Conservation (phyloP, 2,329 filamentous ascomycete genomes). For the Rhexocercosporidium sp. region DNA sequence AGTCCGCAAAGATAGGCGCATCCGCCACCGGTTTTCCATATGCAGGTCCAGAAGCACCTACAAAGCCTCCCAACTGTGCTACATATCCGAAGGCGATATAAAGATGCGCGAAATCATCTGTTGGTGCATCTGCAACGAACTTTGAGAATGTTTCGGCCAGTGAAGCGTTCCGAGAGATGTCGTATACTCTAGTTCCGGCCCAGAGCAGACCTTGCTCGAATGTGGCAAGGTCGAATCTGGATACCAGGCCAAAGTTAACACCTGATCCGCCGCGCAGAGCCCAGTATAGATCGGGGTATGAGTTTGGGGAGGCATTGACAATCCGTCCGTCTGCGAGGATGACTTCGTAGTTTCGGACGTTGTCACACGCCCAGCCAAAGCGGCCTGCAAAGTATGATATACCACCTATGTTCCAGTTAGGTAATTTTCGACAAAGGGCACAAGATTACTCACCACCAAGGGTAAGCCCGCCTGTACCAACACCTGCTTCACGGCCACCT, state of each 20-base stretch:
- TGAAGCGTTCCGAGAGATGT: background rate
- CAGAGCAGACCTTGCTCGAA: constrained; percentile 34
- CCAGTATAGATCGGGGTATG: constrained; percentile 41
- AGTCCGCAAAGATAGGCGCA: constrained; percentile 30
- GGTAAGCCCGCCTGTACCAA: constrained; percentile 32
- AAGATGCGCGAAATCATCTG: constrained; percentile 29
- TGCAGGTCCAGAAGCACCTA: constrained; percentile 16
- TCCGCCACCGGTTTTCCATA: constrained; percentile 32
- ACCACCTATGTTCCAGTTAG: constrained; percentile 16
- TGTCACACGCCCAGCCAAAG: constrained; percentile 32
- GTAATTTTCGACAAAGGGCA: constrained; percentile 27
- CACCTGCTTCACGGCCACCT: constrained; percentile 44
- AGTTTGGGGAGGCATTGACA: constrained; percentile 34
- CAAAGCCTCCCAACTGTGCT: constrained; percentile 19
- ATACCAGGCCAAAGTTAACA: constrained; percentile 39
- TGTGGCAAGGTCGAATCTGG: constrained; percentile 51
- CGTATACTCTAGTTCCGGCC: constrained; percentile 29
- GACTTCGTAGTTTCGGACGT: constrained; percentile 35
- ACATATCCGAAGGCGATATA: constrained; percentile 29
- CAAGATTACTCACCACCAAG: constrained; percentile 30
- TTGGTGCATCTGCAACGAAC: constrained; percentile 27
- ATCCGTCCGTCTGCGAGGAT: constrained; percentile 41
- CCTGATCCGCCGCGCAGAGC: constrained; percentile 43
- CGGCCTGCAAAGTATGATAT: constrained; percentile 32
- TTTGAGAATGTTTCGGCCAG: constrained; percentile 23